These are phyloP conservation scores for Harrya chromipes DNA, from an alignment of 768 basidiomycete species.

Conservation along the genomic window DNA sequence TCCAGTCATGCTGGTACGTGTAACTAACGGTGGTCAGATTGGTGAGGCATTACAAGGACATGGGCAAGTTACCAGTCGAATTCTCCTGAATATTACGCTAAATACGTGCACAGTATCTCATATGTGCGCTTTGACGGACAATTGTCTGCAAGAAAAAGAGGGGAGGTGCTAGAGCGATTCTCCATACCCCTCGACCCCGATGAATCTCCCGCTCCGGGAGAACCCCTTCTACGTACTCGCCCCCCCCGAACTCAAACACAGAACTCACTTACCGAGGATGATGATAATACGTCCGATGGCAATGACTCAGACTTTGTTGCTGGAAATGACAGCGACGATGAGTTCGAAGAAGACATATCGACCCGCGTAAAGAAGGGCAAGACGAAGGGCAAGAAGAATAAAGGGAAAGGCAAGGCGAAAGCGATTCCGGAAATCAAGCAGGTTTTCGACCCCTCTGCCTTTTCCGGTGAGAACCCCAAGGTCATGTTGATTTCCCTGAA, in stretches of 20 bases:
- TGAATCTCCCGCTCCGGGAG: conserved; percentile 15
- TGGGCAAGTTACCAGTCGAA: conserved; percentile 41
- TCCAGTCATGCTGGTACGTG: neutral
- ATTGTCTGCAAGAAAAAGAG: conserved; percentile 77
- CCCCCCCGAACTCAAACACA: conserved; percentile 7
- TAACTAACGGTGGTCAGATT: conserved; percentile 46
- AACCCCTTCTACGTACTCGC: conserved; percentile 12
- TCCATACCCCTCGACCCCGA: conserved; percentile 57
- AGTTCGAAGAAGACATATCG: conserved; percentile 31
- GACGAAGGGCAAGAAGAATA: conserved; percentile 36
- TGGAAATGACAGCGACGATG: conserved; percentile 27
- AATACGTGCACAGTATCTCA: conserved; percentile 49
- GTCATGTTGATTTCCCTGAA: conserved; percentile 89
- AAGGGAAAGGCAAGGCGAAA: conserved; percentile 37
- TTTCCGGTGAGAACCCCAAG: conserved; percentile 51
- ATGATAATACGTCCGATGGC: conserved; percentile 21
- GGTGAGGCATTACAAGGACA: conserved; percentile 62
- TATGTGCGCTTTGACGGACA: conserved; percentile 84
- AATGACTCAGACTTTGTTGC: conserved; percentile 37
- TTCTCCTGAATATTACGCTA: neutral
- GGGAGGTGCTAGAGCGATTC: conserved; percentile 74
- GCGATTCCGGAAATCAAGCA: conserved; percentile 14
- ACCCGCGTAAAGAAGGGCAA: conserved; percentile 31
- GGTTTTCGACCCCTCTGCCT: conserved; percentile 19
- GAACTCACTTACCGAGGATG: conserved; percentile 3